Evolutionary conservation across 148 eudicot genomes (phyloP).

Genomic region (Arbutus unedo): DNA sequence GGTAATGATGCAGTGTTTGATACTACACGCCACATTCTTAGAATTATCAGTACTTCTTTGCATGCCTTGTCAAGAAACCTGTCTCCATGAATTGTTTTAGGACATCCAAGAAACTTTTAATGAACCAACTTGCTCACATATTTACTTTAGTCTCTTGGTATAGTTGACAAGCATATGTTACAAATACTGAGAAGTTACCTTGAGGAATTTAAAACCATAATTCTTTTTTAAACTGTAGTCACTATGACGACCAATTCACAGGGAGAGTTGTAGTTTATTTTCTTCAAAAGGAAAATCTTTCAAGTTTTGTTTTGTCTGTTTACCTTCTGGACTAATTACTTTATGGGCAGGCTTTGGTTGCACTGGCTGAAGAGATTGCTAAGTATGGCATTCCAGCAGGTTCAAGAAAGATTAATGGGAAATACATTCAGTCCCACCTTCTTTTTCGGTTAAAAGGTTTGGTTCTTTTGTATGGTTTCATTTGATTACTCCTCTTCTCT

Average conservation of each 20-base stretch:
- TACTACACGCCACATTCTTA: background rate
- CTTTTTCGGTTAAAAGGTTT: conserved; percentile 70
- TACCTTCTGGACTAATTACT: conserved; percentile 3
- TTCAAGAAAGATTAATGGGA: conserved; percentile 86
- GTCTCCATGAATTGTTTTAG: background rate
- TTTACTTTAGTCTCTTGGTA: background rate
- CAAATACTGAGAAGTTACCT: background rate
- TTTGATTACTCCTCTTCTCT: background rate
- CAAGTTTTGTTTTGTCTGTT: background rate
- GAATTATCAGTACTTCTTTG: background rate
- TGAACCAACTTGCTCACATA: background rate
- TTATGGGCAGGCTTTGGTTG: conserved; percentile 60
- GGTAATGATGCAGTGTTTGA: background rate
- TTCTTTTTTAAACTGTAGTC: background rate
- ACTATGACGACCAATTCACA: background rate
- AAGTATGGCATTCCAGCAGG: conserved; percentile 66
- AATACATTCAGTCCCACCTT: conserved; percentile 78
- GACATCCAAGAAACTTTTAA: background rate
- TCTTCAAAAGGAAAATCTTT: background rate
- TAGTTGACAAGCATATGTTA: background rate
- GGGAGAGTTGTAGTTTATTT: background rate
- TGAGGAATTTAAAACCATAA: background rate
- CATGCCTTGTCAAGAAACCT: background rate
- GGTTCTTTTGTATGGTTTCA: conserved; percentile 11
- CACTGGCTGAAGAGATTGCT: conserved; percentile 70